Conservation (phyloP, 441 rosid species). For the Isatis lusitanica region DNA sequence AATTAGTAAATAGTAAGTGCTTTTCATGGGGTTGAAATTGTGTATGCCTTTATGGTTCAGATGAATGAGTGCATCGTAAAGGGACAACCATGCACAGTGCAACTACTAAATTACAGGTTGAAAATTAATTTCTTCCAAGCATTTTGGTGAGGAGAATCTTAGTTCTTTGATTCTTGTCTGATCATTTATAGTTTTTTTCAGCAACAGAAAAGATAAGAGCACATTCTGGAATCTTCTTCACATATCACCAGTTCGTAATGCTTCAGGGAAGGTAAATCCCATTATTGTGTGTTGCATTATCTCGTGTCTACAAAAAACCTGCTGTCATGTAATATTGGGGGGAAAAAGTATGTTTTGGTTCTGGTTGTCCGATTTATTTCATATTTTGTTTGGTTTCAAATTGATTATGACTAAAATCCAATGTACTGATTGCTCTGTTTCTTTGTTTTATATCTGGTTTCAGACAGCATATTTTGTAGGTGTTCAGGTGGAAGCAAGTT, state of each 20-base stretch:
- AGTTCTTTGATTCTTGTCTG: conserved; percentile 21
- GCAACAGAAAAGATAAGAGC: conserved; percentile 72
- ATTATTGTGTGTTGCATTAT: background rate
- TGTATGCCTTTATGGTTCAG: conserved; percentile 38
- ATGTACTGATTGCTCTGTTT: conserved; percentile 10
- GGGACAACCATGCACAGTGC: conserved; percentile 85
- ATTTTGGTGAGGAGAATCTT: background rate
- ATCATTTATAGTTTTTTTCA: conserved; percentile 31
- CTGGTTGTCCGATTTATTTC: too few relatives aligned
- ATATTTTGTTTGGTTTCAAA: too few relatives aligned
- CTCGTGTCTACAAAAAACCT: background rate
- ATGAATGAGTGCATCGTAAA: conserved; percentile 61
- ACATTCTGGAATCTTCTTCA: conserved; percentile 88
- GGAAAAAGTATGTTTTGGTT: too few relatives aligned
- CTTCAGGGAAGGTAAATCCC: conserved; percentile 72
- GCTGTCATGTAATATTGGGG: background rate
- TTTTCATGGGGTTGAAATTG: conserved; percentile 6
- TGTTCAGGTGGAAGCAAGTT: conserved; percentile 68
- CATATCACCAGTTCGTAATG: conserved; percentile 85
- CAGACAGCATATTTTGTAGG: conserved; percentile 86
- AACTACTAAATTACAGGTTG: conserved; percentile 94
- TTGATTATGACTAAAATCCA: background rate
- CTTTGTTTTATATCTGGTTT: background rate
- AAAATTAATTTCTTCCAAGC: conserved; percentile 38
- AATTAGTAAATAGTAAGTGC: background rate